Evolutionary conservation across 2,329 filamentous ascomycete genomes (phyloP).

Genomic region (Monilinia laxa): DNA sequence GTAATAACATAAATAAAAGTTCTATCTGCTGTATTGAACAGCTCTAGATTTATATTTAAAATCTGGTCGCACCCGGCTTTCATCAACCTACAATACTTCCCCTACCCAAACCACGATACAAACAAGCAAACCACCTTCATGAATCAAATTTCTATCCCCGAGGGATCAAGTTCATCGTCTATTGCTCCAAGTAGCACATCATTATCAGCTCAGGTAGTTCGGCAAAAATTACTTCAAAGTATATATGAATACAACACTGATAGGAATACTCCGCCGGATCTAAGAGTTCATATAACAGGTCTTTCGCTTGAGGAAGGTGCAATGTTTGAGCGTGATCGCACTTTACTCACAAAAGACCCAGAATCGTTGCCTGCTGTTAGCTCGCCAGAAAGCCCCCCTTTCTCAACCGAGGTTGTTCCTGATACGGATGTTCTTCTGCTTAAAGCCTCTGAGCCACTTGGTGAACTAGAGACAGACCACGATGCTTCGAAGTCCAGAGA

Average conservation of each 20-base stretch:
- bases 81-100: background rate
- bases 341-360: background rate
- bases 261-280: background rate
- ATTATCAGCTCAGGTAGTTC: background rate
- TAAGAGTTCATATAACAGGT: slow-evolving; percentile 18
- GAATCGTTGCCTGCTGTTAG: no score
- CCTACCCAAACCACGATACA: background rate
- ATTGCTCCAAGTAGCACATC: background rate
- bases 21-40: background rate
- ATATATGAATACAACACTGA: slow-evolving; percentile 12
- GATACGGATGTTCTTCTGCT: background rate
- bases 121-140: background rate
- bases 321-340: slow-evolving; percentile 1
- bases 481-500: background rate
- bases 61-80: no score
- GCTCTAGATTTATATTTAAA: background rate
- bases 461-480: background rate
- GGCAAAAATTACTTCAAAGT: background rate
- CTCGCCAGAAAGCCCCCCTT: background rate
- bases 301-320: slow-evolving; percentile 3
- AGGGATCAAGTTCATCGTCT: background rate
- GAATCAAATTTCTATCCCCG: background rate
- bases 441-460: background rate
- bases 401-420: background rate
- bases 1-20: background rate